Conservation (phyloP, 305 asterid genomes). For the Stenogyne calaminthoides region DNA sequence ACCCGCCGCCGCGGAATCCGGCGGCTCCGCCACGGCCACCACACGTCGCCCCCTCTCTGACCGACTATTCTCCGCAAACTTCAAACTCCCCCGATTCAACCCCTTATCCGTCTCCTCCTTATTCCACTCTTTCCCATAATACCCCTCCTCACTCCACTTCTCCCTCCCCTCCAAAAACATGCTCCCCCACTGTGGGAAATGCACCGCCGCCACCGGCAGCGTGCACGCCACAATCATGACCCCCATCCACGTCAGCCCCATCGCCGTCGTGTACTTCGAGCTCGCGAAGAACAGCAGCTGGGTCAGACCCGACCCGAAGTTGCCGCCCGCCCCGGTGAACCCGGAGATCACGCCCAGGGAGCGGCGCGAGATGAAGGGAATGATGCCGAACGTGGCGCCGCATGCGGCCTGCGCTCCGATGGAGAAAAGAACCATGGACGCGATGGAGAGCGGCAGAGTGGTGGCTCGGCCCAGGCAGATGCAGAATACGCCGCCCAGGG, state of each 20-base stretch:
- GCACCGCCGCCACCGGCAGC: conserved; percentile 44
- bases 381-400: conserved; percentile 56
- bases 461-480: conserved; percentile 44
- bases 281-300: conserved; percentile 49
- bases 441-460: conserved; percentile 39
- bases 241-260: conserved; percentile 50
- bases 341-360: conserved; percentile 53
- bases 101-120: conserved; percentile 47
- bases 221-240: conserved; percentile 52
- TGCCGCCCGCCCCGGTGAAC: conserved; percentile 58
- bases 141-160: conserved; percentile 47
- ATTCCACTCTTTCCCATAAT: conserved; percentile 50
- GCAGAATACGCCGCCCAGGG: conserved; percentile 52
- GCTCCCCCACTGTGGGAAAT: conserved; percentile 72
- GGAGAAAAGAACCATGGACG: conserved; percentile 52
- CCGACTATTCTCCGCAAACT: conserved; percentile 56
- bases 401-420: conserved; percentile 55
- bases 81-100: conserved; percentile 46
- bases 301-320: conserved; percentile 53
- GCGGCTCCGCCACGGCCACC: conserved; percentile 32
- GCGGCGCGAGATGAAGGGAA: conserved; percentile 55
- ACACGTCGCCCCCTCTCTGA: conserved; percentile 52
- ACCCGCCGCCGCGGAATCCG: conserved; percentile 11
- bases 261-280: conserved; percentile 44
- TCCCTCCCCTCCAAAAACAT: conserved; percentile 45